Base-by-base conservation (phyloP, 306 rosid species). In the Elaeagnus macrophylla region DNA sequence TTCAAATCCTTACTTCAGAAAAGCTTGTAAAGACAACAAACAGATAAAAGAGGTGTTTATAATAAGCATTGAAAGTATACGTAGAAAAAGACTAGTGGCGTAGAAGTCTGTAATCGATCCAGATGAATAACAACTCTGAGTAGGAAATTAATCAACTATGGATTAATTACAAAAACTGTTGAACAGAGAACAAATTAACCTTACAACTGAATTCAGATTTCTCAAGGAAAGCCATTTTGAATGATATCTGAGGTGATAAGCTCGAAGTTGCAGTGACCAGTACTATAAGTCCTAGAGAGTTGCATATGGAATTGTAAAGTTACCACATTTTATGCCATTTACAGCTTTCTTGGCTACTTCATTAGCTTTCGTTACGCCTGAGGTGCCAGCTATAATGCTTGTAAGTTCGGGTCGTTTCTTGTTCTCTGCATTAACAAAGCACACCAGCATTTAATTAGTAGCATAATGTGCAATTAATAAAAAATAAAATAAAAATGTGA, bases 211-310 rank as follows among this genome's bases (percentile, higher is more conserved):
- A n/a, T n/a, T n/a, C n/a, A n/a, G n/a, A n/a, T n/a, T n/a, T n/a
- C 72, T 91, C 96, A 51, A 84, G 39, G 62, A 82, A 86, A 19
- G 97, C 97, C 94, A 86, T 80, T n/a, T 72, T 18, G 61, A 69
- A 74, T 38, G 97, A 90, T 65, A 89, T 83, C 70, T 86, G 97
- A 45, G 97, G 95, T 13, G 95, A 76, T 50, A 83, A 56, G 51
- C 97, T 95, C 13, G 95, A 75, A 56, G 97, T 90, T 61, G 84
- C 81, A 39, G 83, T 53, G 48, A 91, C 51, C 69, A 86, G 61
- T n/a, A n/a, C n/a, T 10, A 84, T 63, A 39, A 59, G 5, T 47
- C 97, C 97, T 74, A 79, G 95, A 44, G 77, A 65, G 81, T 90
- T 90, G 79, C 97, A n/a, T n/a, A 90, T 51, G 86, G 72, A 52